Base-by-base conservation (phyloP, 257 asterid genomes). In the Forsythia viridissima region DNA sequence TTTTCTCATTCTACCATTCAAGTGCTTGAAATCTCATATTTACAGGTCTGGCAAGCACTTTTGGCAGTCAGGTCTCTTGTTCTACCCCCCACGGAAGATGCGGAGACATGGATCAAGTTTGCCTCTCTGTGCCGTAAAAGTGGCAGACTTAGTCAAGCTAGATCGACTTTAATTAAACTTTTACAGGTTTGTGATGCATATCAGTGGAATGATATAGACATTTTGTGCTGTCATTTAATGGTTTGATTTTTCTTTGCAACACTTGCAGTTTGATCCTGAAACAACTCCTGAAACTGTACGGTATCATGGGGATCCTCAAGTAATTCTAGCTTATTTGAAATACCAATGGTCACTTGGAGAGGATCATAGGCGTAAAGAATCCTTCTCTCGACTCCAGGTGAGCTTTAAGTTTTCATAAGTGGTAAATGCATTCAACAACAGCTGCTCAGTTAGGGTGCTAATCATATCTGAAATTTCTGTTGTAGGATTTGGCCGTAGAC, bases 281-380 rank as follows among this genome's bases (percentile, higher is more conserved):
- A 82, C 87, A 73, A 89, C 92, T 80, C 92, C 97, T 71, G 96
- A 91, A 77, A 89, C 89, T 76, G 92, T 88, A 83, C 88, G 88
- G 66, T 93, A 92, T 77, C 97, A 93, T 78, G 98, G 97, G 71
- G 95, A 93, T 78, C 99, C 99, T 81, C 97, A 91, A 90, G 99
- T 90, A 85, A 92, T 96, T 88, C 90, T 93, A 83, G 98, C 99
- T 65, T 92, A 92, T 79, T 84, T 96, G 88, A 91, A 93, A 79
- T 96, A 96, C 86, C 98, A 96, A 75, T 96, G 98, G 97, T 96
- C 99, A 76, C 96, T 90, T 75, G 99, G 99, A 73, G 99, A 96
- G 82, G 99, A 96, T 80, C 93, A 90, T 70, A 92, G 87, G 87
- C 96, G 99, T 77, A 90, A 88, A 87, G 98, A 92, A 70, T 94